Base-by-base conservation (phyloP, 2,329 filamentous ascomycete species). In the Pseudogymnoascus sp. region DNA sequence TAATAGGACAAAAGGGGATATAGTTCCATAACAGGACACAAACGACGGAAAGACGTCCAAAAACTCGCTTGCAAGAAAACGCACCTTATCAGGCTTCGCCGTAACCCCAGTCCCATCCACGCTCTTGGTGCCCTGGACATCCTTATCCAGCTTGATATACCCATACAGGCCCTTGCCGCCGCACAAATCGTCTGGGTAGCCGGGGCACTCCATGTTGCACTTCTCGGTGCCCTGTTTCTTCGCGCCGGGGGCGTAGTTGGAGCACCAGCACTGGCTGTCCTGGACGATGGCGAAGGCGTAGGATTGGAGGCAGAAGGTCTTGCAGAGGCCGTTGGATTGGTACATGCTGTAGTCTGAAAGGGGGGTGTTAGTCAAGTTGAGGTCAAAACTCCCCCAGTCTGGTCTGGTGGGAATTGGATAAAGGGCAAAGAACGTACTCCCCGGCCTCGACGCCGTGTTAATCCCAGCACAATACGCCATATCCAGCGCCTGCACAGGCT, bases 241-340 rank as follows among this genome's bases (percentile, higher is more conserved):
- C 32, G 74, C 65, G 58, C 76, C 76, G 7, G 89, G 89, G 2
- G 79, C 78, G 67, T 85, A 85, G 70, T 91, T 81, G 37, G 87
- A 86, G 71, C 89, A 93, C 88, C 88, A 93, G 70, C 89, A 93
- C 59, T 78, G 73, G 32, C 82, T 76, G 14, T 74, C 78, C 67
- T 90, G 81, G 1, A 91, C 76, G 57, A 93, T 77, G 65, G 87
- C 88, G 64, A 86, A 89, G 38, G 88, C 87, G 65, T 79, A 88
- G 14, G 77, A 66, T 18, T 70, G 68, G 25, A 73, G 67, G 73
- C 89, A 93, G 57, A 79, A 79, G 57, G 81, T 75, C 58, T 77
- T 74, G 70, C 89, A 93, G 11, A 85, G 79, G 30, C 88, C 88
- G 66, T 90, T 85, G 18, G 87, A 88, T 71, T 91, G 87, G 64